Conservation (phyloP, 805 yeast genomes). For the Saccharomycopsis vini region DNA sequence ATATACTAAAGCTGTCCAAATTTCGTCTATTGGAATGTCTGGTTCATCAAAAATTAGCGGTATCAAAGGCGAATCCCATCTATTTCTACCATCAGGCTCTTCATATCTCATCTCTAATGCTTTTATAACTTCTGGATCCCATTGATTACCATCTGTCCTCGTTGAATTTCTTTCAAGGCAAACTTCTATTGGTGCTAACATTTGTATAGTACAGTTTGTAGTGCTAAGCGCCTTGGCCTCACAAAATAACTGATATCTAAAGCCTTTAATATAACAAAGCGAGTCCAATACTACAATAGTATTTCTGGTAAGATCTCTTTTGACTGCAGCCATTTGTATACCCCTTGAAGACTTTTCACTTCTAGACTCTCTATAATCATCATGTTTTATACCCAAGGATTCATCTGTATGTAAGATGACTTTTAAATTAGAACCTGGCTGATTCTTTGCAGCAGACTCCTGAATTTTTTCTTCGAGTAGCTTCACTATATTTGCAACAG, state of each 20-base stretch:
- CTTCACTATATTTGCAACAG: constrained; percentile 49
- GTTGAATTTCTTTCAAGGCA: constrained; percentile 45
- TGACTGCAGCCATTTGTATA: constrained; percentile 79
- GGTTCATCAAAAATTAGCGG: constrained; percentile 49
- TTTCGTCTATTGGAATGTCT: constrained; percentile 49
- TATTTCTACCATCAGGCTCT: constrained; percentile 75
- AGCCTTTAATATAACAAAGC: constrained; percentile 86
- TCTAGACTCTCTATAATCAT: constrained; percentile 58
- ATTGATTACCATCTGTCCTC: constrained; percentile 31
- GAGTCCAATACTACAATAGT: constrained; percentile 80
- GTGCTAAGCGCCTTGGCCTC: constrained; percentile 83
- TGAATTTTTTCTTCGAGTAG: constrained; percentile 40
- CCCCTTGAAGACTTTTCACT: constrained; percentile 80
- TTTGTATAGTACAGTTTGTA: constrained; percentile 74
- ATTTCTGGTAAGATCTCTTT: constrained; percentile 60
- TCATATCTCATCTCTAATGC: constrained; percentile 72
- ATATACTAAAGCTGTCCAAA: constrained; percentile 50
- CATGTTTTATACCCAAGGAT: constrained; percentile 59
- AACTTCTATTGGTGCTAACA: constrained; percentile 54
- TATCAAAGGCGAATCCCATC: constrained; percentile 94
- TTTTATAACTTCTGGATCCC: constrained; percentile 59
- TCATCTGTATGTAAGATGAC: constrained; percentile 74
- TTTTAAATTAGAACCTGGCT: constrained; percentile 43
- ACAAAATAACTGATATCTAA: constrained; percentile 86
- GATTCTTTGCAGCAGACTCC: constrained; percentile 31